phyloP scores from a whole-genome alignment of 2,329 filamentous ascomycete species.

The Grosmannia huntii region DNA sequence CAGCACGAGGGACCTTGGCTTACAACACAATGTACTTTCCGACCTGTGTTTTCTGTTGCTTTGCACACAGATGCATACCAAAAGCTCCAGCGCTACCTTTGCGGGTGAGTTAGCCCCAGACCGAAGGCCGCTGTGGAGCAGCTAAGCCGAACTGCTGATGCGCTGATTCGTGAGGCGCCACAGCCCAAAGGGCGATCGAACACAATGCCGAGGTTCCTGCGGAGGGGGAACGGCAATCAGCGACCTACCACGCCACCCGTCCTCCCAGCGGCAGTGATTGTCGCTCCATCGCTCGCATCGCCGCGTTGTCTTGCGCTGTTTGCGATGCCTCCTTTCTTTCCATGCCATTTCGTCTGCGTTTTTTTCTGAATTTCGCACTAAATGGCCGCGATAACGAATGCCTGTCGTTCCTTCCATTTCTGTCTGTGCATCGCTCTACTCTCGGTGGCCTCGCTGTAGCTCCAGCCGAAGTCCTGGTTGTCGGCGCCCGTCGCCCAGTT shows the following conservation, averaged over 20 bases:
- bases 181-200: neutral
- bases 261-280: no score
- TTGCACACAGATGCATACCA: neutral
- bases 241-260: no score
- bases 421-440: no score
- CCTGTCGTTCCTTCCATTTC: no score
- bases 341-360: neutral
- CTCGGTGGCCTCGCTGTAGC: neutral
- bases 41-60: neutral
- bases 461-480: neutral
- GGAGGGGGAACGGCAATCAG: neutral
- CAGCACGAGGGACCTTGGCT: neutral
- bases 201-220: conserved; percentile 23
- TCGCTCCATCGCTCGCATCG: no score
- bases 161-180: conserved; percentile 26
- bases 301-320: neutral
- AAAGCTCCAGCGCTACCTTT: neutral
- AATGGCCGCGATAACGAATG: no score
- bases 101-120: neutral
- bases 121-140: conserved; percentile 5
- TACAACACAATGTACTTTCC: neutral
- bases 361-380: no score
- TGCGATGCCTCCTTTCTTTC: neutral
- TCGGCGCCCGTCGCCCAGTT: neutral
- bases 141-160: conserved; percentile 24